Percentiles rank a stretch among this genome's conserved stretches.
Conservation (phyloP, 352 stramenopile species). For the Pythium scleroteichum region DNA sequence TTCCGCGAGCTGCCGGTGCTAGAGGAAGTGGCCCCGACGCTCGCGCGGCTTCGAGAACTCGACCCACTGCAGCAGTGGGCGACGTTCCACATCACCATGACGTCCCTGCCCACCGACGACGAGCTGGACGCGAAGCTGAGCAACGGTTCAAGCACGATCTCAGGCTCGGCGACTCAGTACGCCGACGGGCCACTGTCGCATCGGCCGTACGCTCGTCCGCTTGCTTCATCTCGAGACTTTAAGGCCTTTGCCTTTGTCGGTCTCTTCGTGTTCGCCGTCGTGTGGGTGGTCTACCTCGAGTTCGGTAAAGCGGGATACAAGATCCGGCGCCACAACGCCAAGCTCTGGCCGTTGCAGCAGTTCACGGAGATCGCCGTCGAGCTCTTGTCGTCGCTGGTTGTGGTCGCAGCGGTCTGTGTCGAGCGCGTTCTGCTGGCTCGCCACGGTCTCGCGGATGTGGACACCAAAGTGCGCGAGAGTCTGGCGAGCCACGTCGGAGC, state of each 20-base stretch:
- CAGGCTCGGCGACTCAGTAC: background rate
- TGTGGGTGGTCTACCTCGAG: background rate
- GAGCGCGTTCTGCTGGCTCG: background rate
- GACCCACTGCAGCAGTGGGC: slow-evolving; percentile 29
- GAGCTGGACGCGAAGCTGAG: slow-evolving; percentile 7
- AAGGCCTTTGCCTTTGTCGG: background rate
- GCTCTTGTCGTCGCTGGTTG: background rate
- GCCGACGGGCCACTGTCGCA: background rate
- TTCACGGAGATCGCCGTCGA: slow-evolving; percentile 9
- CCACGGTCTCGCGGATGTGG: background rate
- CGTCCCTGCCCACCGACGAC: slow-evolving; percentile 4
- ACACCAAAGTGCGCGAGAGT: background rate
- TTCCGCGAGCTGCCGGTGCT: slow-evolving; percentile 41
- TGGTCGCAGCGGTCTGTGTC: background rate
- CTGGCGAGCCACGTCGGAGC: background rate
- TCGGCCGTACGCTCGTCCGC: background rate
- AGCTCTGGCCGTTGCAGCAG: slow-evolving; percentile 19
- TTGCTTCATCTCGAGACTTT: background rate
- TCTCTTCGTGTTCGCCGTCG: background rate
- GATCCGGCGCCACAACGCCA: background rate
- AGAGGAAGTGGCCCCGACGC: slow-evolving; percentile 32
- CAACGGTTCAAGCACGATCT: slow-evolving; percentile 7
- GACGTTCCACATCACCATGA: slow-evolving; percentile 28
- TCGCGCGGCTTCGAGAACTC: slow-evolving; percentile 27
- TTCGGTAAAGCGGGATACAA: background rate